These are phyloP conservation scores for Saccharum hybrid DNA, from an alignment of 202 grass and related monocot species.

Conservation along the genomic window DNA sequence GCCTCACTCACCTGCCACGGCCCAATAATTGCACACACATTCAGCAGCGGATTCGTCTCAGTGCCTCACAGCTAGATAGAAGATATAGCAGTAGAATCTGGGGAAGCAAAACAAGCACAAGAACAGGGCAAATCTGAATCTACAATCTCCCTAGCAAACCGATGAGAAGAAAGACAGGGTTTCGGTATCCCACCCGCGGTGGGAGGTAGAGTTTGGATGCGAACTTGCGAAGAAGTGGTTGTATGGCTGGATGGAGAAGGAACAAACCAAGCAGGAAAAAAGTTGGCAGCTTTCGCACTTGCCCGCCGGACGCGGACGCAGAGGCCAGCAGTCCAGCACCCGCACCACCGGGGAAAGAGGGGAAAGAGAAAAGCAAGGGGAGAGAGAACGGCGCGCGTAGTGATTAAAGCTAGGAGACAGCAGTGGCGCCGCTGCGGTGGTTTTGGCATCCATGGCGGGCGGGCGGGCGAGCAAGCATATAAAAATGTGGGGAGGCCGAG, in stretches of 20 bases:
- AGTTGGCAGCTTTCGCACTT: conserved; percentile 58
- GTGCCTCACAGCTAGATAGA: conserved; percentile 7
- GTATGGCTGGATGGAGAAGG: conserved; percentile 25
- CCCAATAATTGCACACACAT: conserved; percentile 45
- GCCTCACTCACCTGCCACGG: conserved; percentile 42
- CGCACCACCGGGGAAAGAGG: neutral
- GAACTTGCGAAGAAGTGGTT: neutral
- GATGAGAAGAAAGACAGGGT: neutral
- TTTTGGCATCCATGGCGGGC: conserved; percentile 22
- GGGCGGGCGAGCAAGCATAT: neutral
- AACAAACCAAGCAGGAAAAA: conserved; percentile 31
- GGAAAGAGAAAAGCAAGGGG: neutral
- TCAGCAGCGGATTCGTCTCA: conserved; percentile 23
- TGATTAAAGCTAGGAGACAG: conserved; percentile 37
- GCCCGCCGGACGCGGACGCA: conserved; percentile 38
- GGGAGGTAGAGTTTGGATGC: neutral
- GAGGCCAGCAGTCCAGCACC: conserved; percentile 15
- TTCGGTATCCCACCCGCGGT: neutral
- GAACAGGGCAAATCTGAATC: conserved; percentile 50
- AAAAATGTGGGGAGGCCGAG: conserved; percentile 3
- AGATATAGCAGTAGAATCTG: neutral
- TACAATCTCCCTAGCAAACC: conserved; percentile 31
- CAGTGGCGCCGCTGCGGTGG: conserved; percentile 25
- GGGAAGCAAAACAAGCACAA: conserved; percentile 24
- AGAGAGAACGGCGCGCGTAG: conserved; percentile 23